These are phyloP conservation scores for Misopates orontium DNA, from an alignment of 257 asterid genomes.

Conservation along the genomic window DNA sequence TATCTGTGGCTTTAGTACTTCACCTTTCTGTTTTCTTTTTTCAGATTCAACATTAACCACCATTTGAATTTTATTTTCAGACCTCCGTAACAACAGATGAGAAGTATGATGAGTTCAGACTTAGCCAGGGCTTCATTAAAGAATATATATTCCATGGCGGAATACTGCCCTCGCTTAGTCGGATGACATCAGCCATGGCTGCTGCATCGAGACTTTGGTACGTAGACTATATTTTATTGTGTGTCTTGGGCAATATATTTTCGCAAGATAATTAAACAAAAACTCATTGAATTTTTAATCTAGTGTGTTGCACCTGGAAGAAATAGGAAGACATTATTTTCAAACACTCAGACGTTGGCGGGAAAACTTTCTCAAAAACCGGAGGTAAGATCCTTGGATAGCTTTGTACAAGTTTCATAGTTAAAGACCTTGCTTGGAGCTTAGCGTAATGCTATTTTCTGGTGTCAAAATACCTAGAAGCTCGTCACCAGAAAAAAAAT, in stretches of 20 bases:
- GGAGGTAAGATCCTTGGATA: constrained; percentile 43
- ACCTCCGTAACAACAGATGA: constrained; percentile 78
- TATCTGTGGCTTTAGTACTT: too few relatives aligned
- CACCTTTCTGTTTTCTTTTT: too few relatives aligned
- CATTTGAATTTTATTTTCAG: constrained; percentile 30
- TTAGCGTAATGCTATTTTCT: background rate
- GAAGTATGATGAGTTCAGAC: constrained; percentile 77
- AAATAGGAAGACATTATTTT: constrained; percentile 81
- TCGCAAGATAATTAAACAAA: background rate
- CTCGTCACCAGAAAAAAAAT: too few relatives aligned
- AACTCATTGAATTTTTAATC: constrained; percentile 8
- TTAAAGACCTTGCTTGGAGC: background rate
- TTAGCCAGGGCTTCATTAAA: constrained; percentile 79
- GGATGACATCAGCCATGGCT: constrained; percentile 85
- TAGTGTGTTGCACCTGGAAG: constrained; percentile 87
- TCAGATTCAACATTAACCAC: too few relatives aligned
- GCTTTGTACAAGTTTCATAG: background rate
- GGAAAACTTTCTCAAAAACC: constrained; percentile 62
- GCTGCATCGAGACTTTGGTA: constrained; percentile 82
- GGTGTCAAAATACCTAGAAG: too few relatives aligned
- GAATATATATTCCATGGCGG: constrained; percentile 96
- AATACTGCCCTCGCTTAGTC: constrained; percentile 72
- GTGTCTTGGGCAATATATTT: too few relatives aligned
- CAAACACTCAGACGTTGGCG: constrained; percentile 84
- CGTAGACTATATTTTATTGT: constrained; percentile 2